A percentile compares a stretch with the other conserved stretches of the same genome.
These are phyloP conservation scores for Neonothopanus nambi DNA, from an alignment of 1,284 basidiomycete genomes.

Conservation along the genomic window DNA sequence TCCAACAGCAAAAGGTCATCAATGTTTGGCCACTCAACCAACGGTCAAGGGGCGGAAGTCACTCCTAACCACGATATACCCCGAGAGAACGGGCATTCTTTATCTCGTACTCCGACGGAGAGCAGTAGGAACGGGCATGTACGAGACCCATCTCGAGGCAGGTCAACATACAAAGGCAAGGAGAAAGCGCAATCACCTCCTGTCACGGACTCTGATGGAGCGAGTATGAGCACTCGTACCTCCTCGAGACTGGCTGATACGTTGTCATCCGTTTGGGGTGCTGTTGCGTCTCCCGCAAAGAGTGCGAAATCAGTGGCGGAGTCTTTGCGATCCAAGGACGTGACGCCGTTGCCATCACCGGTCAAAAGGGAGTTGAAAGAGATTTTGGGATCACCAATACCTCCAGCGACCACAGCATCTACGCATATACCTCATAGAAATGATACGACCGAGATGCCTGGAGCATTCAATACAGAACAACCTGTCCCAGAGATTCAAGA, in stretches of 20 bases:
- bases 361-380: constrained; percentile 5
- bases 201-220: background rate
- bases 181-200: constrained; percentile 5
- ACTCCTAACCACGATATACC: background rate
- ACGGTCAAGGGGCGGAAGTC: background rate
- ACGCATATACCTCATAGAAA: background rate
- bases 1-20: constrained; percentile 15
- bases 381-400: background rate
- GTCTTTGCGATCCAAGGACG: constrained; percentile 13
- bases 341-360: constrained; percentile 9
- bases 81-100: background rate
- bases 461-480: background rate
- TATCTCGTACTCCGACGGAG: constrained; percentile 7
- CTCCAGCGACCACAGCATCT: background rate
- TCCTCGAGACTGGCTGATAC: constrained; percentile 16
- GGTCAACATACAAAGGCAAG: constrained; percentile 6
- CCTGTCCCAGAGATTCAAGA: constrained; percentile 9
- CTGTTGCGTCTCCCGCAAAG: constrained; percentile 9
- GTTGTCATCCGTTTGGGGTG: constrained; percentile 19
- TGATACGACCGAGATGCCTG: background rate
- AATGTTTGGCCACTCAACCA: constrained; percentile 3
- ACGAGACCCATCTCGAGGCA: constrained; percentile 6
- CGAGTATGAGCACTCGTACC: constrained; percentile 5
- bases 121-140: background rate
- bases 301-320: constrained; percentile 11